Evolutionary conservation across 2,329 filamentous ascomycete genomes (phyloP).

Genomic region (Claviceps humidiphila): DNA sequence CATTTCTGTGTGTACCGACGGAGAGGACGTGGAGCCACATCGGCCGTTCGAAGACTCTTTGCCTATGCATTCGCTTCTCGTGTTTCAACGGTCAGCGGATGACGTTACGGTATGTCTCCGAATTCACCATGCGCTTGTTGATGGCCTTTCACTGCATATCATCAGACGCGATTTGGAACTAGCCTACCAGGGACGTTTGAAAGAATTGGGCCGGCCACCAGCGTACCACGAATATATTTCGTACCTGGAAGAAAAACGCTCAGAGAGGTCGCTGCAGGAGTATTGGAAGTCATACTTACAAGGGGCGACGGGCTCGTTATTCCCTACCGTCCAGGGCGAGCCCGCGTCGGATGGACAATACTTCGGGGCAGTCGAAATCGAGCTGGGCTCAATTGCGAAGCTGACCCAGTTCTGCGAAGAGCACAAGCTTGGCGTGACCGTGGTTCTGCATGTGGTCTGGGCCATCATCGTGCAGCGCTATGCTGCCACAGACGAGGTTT

Average conservation of each 20-base stretch:
- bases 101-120: conserved; percentile 15
- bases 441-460: conserved; percentile 38
- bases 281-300: conserved; percentile 5
- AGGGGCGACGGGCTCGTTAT: neutral
- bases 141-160: conserved; percentile 16
- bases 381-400: neutral
- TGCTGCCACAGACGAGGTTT: conserved; percentile 32
- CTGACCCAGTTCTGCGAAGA: conserved; percentile 21
- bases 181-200: neutral
- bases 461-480: conserved; percentile 34
- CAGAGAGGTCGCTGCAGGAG: neutral
- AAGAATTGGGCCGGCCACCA: neutral
- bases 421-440: conserved; percentile 31
- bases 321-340: neutral
- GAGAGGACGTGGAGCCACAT: neutral
- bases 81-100: neutral
- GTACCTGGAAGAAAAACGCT: neutral
- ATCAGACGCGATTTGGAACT: conserved; percentile 2
- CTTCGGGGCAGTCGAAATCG: neutral
- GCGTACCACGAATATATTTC: neutral
- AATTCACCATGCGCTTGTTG: conserved; percentile 21
- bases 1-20: neutral
- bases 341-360: neutral
- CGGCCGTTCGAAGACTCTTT: neutral
- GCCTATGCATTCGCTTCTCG: neutral